phyloP scores from a whole-genome alignment of 148 eudicot genomes.

The Euryodendron excelsum region DNA sequence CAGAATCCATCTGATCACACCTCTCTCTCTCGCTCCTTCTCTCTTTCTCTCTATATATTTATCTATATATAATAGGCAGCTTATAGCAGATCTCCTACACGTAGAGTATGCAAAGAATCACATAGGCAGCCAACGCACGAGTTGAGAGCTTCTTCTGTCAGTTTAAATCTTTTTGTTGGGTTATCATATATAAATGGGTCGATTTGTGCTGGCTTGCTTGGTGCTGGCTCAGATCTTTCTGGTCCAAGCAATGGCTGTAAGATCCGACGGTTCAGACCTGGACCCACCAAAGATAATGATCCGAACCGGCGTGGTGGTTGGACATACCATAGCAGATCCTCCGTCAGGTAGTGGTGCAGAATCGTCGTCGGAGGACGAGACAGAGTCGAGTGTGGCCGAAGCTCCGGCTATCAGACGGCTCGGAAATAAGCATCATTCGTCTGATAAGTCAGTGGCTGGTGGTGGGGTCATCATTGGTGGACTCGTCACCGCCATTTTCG shows the following conservation, averaged over 20 bases:
- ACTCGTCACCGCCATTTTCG: slow-evolving; percentile 41
- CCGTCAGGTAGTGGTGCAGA: neutral
- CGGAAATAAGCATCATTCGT: slow-evolving; percentile 22
- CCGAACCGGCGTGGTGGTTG: neutral
- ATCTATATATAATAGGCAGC: too few species aligned
- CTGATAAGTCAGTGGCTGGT: slow-evolving; percentile 45
- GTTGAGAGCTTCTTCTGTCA: too few species aligned
- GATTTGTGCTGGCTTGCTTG: neutral
- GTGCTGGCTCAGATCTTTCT: slow-evolving; percentile 10
- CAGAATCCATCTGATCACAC: too few species aligned
- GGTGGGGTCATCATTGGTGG: slow-evolving; percentile 57
- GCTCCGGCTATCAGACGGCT: slow-evolving; percentile 29
- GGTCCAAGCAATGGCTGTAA: slow-evolving; percentile 13
- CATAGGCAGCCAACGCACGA: too few species aligned
- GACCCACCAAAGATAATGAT: neutral
- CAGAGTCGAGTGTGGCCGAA: slow-evolving; percentile 4
- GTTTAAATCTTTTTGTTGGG: too few species aligned
- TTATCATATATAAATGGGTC: neutral
- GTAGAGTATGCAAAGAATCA: too few species aligned
- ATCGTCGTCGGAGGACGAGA: slow-evolving; percentile 6
- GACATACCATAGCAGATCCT: neutral
- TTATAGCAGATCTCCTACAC: too few species aligned
- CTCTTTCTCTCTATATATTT: too few species aligned
- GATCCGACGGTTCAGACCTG: slow-evolving; percentile 6
- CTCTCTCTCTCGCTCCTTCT: too few species aligned